Percentiles rank a stretch among this genome's conserved stretches.
Evolutionary conservation across 768 basidiomycete species (phyloP).

Genomic region (Leccinum variicolor): DNA sequence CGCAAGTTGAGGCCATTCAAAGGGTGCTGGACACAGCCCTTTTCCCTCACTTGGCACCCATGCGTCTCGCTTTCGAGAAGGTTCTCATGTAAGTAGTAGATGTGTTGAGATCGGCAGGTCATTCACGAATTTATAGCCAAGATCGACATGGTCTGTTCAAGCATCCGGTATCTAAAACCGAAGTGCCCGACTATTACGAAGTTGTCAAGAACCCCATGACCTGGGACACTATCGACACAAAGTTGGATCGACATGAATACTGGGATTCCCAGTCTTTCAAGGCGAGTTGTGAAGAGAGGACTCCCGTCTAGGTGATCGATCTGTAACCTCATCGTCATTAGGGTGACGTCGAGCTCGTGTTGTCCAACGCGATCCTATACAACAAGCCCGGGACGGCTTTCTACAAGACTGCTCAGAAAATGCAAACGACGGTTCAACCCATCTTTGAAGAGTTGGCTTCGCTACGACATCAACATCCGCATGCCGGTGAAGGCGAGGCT

Average conservation of each 20-base stretch:
- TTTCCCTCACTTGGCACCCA: constrained; percentile 59
- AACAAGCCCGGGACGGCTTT: constrained; percentile 73
- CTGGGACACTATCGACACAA: constrained; percentile 77
- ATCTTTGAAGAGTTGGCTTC: constrained; percentile 31
- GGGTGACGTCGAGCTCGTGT: constrained; percentile 81
- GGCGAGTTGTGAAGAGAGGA: constrained; percentile 33
- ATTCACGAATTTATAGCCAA: constrained; percentile 41
- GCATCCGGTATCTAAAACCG: constrained; percentile 71
- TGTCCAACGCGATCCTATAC: constrained; percentile 83
- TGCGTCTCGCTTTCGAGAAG: constrained; percentile 66
- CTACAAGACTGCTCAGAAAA: constrained; percentile 64
- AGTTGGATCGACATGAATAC: constrained; percentile 81
- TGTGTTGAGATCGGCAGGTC: not conserved
- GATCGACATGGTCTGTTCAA: constrained; percentile 78
- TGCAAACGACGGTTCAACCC: constrained; percentile 44
- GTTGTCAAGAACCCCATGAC: constrained; percentile 86
- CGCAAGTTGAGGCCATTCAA: constrained; percentile 63
- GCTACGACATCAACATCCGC: constrained; percentile 15
- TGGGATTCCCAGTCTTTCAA: constrained; percentile 73
- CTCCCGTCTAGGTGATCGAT: not conserved
- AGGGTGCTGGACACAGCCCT: constrained; percentile 59
- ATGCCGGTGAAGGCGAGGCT: constrained; percentile 3
- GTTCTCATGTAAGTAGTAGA: constrained; percentile 59
- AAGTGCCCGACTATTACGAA: constrained; percentile 91
- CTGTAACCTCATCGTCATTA: constrained; percentile 25